Conservation (phyloP, 2,329 filamentous ascomycete genomes). For the Biscogniauxia mediterranea region DNA sequence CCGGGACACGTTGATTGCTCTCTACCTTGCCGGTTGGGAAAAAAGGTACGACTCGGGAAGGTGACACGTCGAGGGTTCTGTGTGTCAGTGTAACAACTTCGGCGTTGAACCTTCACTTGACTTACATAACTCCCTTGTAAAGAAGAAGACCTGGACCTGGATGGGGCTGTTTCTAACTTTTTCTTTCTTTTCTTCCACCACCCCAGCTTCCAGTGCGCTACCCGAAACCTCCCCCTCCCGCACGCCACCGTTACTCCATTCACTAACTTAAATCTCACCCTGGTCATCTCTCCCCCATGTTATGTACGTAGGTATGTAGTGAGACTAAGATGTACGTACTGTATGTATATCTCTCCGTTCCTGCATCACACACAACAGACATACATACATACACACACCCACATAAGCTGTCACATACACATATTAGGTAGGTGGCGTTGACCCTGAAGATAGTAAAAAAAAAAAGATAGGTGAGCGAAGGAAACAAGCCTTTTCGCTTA, state of each 20-base stretch:
- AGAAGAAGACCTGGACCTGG: too few species aligned
- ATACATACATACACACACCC: too few species aligned
- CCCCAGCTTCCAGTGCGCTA: neutral
- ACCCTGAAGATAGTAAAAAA: neutral
- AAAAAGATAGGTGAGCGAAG: neutral
- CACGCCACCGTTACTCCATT: neutral
- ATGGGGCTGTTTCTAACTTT: too few species aligned
- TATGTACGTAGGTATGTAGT: neutral
- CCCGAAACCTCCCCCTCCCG: too few species aligned
- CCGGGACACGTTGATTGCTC: neutral
- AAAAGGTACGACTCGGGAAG: neutral
- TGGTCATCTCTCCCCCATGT: neutral
- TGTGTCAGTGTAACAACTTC: neutral
- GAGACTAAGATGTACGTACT: neutral
- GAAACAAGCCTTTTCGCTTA: neutral
- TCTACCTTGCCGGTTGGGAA: too few species aligned
- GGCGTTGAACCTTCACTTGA: neutral
- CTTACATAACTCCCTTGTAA: neutral
- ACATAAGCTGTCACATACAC: neutral
- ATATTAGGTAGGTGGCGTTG: neutral
- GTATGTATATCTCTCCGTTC: neutral
- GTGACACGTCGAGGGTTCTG: neutral
- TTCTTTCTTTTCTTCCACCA: neutral
- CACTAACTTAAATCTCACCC: neutral
- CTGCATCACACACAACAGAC: neutral